Evolutionary conservation across 2,329 filamentous ascomycete genomes (phyloP).

Genomic region (Amauroascus niger): DNA sequence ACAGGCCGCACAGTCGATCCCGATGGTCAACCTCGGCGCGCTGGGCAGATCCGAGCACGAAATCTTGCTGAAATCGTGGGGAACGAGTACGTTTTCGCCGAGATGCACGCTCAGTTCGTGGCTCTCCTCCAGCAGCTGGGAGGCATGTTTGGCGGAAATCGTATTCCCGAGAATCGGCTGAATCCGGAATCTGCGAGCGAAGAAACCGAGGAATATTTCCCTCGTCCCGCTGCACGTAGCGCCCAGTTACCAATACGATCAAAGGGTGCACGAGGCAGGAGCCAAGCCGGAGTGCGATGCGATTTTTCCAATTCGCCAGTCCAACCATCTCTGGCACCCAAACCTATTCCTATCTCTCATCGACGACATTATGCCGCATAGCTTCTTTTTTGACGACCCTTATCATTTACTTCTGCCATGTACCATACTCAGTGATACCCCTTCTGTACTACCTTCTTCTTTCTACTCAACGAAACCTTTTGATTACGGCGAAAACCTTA

Average conservation of each 20-base stretch:
- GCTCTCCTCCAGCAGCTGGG: conserved; percentile 41
- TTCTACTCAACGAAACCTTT: not conserved
- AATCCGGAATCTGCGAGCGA: conserved; percentile 22
- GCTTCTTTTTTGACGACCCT: not conserved
- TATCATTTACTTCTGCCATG: not conserved
- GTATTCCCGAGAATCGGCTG: conserved; percentile 35
- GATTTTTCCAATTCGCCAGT: conserved; percentile 8
- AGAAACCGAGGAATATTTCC: conserved; percentile 8
- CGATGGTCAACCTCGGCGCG: conserved; percentile 45
- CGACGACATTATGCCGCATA: conserved; percentile 13
- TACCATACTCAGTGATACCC: conserved; percentile 10
- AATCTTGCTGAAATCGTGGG: conserved; percentile 51
- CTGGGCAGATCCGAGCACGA: conserved; percentile 46
- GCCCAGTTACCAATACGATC: not conserved
- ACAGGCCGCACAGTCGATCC: conserved; percentile 48
- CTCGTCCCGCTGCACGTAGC: not conserved
- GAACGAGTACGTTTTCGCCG: conserved; percentile 49
- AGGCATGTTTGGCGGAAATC: conserved; percentile 37
- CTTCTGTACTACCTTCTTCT: conserved; percentile 4
- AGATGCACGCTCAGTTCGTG: conserved; percentile 47
- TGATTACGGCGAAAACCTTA: not conserved
- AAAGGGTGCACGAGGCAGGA: conserved; percentile 1
- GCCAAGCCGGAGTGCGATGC: not conserved
- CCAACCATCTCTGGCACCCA: conserved; percentile 8
- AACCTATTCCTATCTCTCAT: conserved; percentile 18